Conservation (phyloP, 1,284 basidiomycete genomes). For the Rugosomyces carneus region DNA sequence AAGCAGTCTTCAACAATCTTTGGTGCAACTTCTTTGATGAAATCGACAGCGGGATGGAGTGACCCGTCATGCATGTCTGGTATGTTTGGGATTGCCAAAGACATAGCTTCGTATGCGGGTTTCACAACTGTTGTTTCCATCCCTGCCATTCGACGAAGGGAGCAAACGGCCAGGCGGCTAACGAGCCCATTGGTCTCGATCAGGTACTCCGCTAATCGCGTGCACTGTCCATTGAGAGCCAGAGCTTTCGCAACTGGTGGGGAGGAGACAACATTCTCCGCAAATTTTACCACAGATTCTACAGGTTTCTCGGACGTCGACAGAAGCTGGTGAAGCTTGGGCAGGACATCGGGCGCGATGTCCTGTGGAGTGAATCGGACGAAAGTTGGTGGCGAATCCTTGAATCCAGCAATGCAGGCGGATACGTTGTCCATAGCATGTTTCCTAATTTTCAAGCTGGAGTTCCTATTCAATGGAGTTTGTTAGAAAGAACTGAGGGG, state of each 20-base stretch:
- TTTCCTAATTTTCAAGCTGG: conserved; percentile 11
- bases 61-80: conserved; percentile 3
- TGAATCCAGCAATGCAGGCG: conserved; percentile 10
- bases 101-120: conserved; percentile 12
- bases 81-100: conserved; percentile 10
- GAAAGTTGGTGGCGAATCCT: conserved; percentile 6
- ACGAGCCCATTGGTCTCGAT: conserved; percentile 7
- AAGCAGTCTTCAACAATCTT: conserved; percentile 15
- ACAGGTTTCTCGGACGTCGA: conserved; percentile 7
- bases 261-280: conserved; percentile 7
- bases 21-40: conserved; percentile 12
- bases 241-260: conserved; percentile 14
- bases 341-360: conserved; percentile 12
- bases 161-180: conserved; percentile 11
- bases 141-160: conserved; percentile 13
- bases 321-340: conserved; percentile 14
- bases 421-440: conserved; percentile 16
- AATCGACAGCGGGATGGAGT: conserved; percentile 13
- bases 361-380: conserved; percentile 11
- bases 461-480: conserved; percentile 6
- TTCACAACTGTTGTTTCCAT: conserved; percentile 12
- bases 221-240: conserved; percentile 12
- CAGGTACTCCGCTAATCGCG: conserved; percentile 9
- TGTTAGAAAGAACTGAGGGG: neutral
- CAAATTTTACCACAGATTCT: conserved; percentile 7